Conservation (phyloP, 345 rosid species). For the Psidium friedrichsthalianum region DNA sequence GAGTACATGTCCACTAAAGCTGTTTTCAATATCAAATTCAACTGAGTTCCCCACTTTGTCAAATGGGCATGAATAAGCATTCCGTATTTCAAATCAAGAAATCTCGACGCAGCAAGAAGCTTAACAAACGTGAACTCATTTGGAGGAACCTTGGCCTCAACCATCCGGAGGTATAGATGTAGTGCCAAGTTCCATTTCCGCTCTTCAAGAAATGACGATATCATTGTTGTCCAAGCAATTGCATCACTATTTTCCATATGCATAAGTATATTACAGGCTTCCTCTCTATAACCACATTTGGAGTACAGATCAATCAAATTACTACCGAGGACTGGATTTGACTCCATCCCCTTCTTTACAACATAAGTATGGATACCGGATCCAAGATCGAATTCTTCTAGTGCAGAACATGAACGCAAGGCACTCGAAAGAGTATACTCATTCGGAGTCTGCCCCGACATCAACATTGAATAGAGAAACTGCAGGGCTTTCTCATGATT, state of each 20-base stretch:
- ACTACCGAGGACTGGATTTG: constrained; percentile 27
- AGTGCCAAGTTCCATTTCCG: constrained; percentile 39
- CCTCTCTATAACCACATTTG: constrained; percentile 26
- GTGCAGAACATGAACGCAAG: constrained; percentile 36
- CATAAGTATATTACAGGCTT: constrained; percentile 30
- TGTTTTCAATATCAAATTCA: constrained; percentile 57
- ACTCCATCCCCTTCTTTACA: constrained; percentile 42
- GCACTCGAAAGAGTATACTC: constrained; percentile 60
- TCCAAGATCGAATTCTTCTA: constrained; percentile 30
- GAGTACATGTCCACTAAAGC: constrained; percentile 54
- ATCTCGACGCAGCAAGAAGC: constrained; percentile 36
- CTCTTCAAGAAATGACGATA: constrained; percentile 39
- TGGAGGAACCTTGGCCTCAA: constrained; percentile 36
- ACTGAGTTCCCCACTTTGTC: constrained; percentile 20
- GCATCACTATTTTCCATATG: constrained; percentile 28
- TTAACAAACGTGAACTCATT: constrained; percentile 53
- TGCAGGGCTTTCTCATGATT: constrained; percentile 29
- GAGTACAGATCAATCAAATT: constrained; percentile 53
- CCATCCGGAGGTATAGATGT: constrained; percentile 34
- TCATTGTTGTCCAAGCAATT: constrained; percentile 61
- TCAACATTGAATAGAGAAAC: constrained; percentile 28
- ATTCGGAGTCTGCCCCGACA: constrained; percentile 31
- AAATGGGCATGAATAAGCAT: constrained; percentile 43
- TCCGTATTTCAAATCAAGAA: constrained; percentile 33
- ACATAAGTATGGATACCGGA: constrained; percentile 30